These are phyloP conservation scores for Apiotrichum laibachii DNA, from an alignment of 1,284 basidiomycete genomes.

Conservation along the genomic window DNA sequence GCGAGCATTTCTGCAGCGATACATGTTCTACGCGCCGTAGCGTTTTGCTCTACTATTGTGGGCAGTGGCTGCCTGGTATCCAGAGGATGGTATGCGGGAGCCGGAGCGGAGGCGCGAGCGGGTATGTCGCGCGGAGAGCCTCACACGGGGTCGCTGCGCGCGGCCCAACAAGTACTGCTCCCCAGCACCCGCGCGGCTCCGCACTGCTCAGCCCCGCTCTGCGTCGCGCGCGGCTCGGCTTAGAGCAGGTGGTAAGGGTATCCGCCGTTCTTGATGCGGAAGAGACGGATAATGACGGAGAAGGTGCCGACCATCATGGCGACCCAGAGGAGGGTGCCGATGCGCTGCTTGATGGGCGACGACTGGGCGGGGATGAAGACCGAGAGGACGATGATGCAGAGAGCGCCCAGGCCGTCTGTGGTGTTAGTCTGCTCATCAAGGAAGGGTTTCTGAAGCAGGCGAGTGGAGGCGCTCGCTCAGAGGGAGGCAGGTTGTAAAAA, in stretches of 20 bases:
- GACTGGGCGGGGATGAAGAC: slow-evolving; percentile 75
- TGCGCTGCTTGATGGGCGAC: slow-evolving; percentile 71
- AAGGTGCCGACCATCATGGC: slow-evolving; percentile 78
- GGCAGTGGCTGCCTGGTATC: no score
- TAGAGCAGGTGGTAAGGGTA: slow-evolving; percentile 36
- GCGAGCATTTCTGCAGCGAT: slow-evolving; percentile 1
- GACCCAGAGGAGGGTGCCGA: slow-evolving; percentile 87
- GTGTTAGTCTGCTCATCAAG: background rate
- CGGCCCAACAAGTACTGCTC: no score
- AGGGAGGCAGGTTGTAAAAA: no score
- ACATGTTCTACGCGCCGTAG: slow-evolving; percentile 6
- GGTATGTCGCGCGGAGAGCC: no score
- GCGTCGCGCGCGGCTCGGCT: background rate
- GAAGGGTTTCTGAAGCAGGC: no score
- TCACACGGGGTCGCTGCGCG: no score
- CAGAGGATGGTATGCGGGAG: no score
- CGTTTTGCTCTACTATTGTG: background rate
- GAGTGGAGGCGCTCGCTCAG: no score
- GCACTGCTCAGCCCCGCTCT: background rate
- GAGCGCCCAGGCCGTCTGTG: slow-evolving; percentile 76
- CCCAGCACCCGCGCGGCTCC: background rate
- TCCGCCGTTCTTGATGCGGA: slow-evolving; percentile 81
- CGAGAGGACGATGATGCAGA: slow-evolving; percentile 78
- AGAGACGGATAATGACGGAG: slow-evolving; percentile 82
- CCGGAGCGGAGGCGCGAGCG: no score